Evolutionary conservation across 2,329 filamentous ascomycete species (phyloP), one percentile per base, ranked within the genome.

Genomic region (Pseudonectria buxi): DNA sequence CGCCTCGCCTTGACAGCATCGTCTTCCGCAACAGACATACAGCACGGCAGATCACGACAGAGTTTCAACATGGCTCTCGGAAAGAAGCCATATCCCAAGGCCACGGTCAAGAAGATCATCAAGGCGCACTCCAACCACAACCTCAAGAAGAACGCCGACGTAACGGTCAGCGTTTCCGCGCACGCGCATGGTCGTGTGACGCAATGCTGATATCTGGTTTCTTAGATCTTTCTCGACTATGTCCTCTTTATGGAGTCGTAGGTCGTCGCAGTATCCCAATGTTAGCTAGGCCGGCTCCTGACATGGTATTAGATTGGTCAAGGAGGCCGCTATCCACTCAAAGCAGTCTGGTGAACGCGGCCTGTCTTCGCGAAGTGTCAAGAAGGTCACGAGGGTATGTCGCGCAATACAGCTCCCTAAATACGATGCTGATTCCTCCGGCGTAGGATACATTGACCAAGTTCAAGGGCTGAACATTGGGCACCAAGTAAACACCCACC

Each of bases 71-170:
- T 63, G 59, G 58, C 56, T 4, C 50, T 60, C 10, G 70, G 77
- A 14, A 80, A 82, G 54, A 90, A 87, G 50, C 69, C 86, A 11
- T 95, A 94, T 54, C 88, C 88, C 10, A 81, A 88, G 44, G 80
- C 78, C 13, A 92, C 86, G 0, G 71, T 95, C 50, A 92, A 88
- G 62, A 89, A 88, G 61, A 90, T 94, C 41, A 72, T 94, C 53
- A 95, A 94, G 64, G 87, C 86, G 13, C 87, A 94, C 60, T 83
- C 86, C 7, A 83, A 85, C 44, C 79, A 81, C 56, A 83, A 75
- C 45, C 62, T 94, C 44, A 86, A 81, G 67, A 92, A 87, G 62
- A 89, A 92, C 61, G 83, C 81, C 22, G 89, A 95, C 62, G 79
- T 94, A 39, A 69, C 90, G 64, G 86, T 94, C 63, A 41, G 74